Base-by-base conservation (phyloP, 106 monocot genomes). In the Phalaenopsis equestris region DNA sequence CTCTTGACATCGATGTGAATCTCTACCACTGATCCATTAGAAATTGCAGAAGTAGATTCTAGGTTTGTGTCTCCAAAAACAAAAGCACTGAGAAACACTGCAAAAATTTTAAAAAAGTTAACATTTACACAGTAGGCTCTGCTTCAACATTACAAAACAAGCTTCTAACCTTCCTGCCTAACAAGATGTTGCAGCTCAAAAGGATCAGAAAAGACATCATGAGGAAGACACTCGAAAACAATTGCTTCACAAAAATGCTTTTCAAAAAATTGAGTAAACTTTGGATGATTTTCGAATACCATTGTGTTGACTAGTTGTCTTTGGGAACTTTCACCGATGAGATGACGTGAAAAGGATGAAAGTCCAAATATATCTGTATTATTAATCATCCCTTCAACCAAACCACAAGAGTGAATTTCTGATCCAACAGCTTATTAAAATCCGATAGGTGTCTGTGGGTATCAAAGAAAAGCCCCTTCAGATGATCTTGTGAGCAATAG, bases 131-230 rank as follows among this genome's bases (percentile, higher is more conserved):
- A 61, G 8, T 61, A 21, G 21, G 10, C 19, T 61, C 19, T n/a
- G 19, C 61, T 61, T 61, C 0, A 61, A 61, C n/a, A 61, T 61
- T 61, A 61, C 61, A 61, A 61, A 21, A n/a, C 1, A 61, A 61
- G 18, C 61, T 47, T 55, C 72, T 83, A 79, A 97, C 94, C 90
- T 72, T 64, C 56, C 37, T 56, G 83, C 3, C 72, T 75, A 39
- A 90, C 91, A 84, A 97, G 92, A 81, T 87, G 94, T 30, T 90
- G 92, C 46, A 97, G 75, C 85, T 97, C 90, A 84, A 97, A 97
- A 15, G 90, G 90, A 79, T 97, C 96, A 16, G 90, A 90, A 89
- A 97, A 97, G n/a, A 97, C 91, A 9, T 87, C 94, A 75, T 45
- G 49, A 52, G 94, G 90, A 80, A 97, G 92, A 77, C 78, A 87